Evolutionary conservation across 2,329 filamentous ascomycete genomes (phyloP).

Genomic region (Cadophora luteo-olivacea): DNA sequence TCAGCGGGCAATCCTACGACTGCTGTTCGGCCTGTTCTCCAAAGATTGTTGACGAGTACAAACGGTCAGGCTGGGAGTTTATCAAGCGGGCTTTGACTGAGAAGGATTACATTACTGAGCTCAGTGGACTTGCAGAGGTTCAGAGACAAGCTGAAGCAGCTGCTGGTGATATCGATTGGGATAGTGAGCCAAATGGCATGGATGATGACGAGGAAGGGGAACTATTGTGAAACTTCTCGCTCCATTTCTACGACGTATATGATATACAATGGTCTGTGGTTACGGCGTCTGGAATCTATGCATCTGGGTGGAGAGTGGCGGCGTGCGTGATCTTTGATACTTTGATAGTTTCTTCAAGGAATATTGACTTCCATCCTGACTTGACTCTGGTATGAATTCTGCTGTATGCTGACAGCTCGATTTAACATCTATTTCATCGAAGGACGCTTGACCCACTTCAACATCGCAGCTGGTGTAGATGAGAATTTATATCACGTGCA

Average conservation of each 20-base stretch:
- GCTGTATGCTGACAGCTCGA: not conserved
- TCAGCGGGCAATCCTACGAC: conserved; percentile 78
- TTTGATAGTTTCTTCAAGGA: not conserved
- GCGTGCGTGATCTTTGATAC: not conserved
- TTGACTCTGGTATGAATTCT: not conserved
- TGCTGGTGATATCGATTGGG: conserved; percentile 63
- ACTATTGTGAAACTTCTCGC: conserved; percentile 35
- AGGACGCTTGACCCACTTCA: too few relatives aligned
- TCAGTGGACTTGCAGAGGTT: conserved; percentile 78
- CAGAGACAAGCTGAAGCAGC: conserved; percentile 61
- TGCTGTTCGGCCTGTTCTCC: conserved; percentile 82
- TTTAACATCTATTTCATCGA: not conserved
- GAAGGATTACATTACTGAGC: conserved; percentile 78
- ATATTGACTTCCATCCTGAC: not conserved
- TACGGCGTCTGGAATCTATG: not conserved
- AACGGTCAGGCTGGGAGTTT: conserved; percentile 75
- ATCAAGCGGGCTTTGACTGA: conserved; percentile 76
- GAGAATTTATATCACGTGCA: not conserved
- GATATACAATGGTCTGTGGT: not conserved
- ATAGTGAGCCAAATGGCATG: conserved; percentile 57
- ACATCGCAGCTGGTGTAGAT: too few relatives aligned
- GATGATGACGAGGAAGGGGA: conserved; percentile 56
- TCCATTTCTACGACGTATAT: not conserved
- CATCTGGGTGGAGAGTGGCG: not conserved
- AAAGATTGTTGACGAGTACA: conserved; percentile 72